These are phyloP conservation scores for Purshia tridentata DNA, from an alignment of 306 rosid genomes.

Conservation along the genomic window DNA sequence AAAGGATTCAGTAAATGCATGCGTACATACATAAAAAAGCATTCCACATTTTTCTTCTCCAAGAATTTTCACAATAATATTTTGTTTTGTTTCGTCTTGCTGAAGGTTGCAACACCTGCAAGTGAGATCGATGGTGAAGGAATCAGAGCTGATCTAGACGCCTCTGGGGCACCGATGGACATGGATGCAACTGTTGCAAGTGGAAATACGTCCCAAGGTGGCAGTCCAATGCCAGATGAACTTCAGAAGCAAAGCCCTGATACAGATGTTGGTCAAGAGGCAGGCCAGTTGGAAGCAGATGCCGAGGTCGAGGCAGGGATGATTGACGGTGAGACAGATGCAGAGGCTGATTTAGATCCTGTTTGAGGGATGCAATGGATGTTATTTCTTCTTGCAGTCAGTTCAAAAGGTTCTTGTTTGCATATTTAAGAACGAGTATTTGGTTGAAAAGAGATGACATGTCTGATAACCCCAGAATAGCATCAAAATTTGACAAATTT, in stretches of 20 bases:
- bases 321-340: constrained; percentile 80
- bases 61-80: neutral
- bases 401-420: neutral
- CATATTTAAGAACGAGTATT: neutral
- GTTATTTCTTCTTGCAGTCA: neutral
- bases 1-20: neutral
- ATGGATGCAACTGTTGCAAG: constrained; percentile 42
- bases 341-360: constrained; percentile 70
- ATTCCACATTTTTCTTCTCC: neutral
- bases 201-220: constrained; percentile 57
- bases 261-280: constrained; percentile 74
- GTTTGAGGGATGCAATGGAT: constrained; percentile 38
- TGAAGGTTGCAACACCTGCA: constrained; percentile 56
- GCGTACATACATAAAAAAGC: neutral
- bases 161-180: constrained; percentile 56
- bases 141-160: constrained; percentile 48
- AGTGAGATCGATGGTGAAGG: constrained; percentile 76
- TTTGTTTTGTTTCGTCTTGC: constrained; percentile 2
- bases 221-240: constrained; percentile 61
- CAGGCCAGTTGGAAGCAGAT: constrained; percentile 82
- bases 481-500: neutral
- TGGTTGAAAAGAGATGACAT: neutral
- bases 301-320: constrained; percentile 78
- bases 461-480: neutral
- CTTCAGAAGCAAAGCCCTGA: constrained; percentile 77